Evolutionary conservation across 2,329 filamentous ascomycete species (phyloP).

Genomic region (Pseudodiploospora longispora): DNA sequence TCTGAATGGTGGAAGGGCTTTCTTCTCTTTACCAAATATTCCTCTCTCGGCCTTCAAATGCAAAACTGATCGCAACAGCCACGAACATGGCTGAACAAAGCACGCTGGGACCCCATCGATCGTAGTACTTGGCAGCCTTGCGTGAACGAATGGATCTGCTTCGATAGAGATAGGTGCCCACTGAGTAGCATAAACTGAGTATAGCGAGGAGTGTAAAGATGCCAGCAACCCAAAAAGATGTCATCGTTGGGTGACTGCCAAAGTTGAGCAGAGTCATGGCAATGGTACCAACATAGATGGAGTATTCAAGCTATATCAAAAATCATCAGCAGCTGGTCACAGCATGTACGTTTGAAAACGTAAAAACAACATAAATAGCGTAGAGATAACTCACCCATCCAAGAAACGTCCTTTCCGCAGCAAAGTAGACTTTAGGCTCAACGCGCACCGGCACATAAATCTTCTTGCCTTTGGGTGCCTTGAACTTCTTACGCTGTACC

Average conservation of each 20-base stretch:
- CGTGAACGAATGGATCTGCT: slow-evolving; percentile 77
- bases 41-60: slow-evolving; percentile 59
- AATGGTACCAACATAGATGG: slow-evolving; percentile 85
- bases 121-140: slow-evolving; percentile 83
- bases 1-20: no score
- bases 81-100: slow-evolving; percentile 67
- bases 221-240: slow-evolving; percentile 62
- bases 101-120: slow-evolving; percentile 73
- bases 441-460: slow-evolving; percentile 95
- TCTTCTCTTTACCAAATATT: slow-evolving; percentile 38
- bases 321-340: slow-evolving; percentile 12
- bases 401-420: slow-evolving; percentile 90
- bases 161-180: slow-evolving; percentile 80
- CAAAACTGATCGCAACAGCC: slow-evolving; percentile 75
- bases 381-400: slow-evolving; percentile 61
- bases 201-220: slow-evolving; percentile 78
- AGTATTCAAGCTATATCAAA: slow-evolving; percentile 70
- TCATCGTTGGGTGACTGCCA: slow-evolving; percentile 45
- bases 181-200: slow-evolving; percentile 70
- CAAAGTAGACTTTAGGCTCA: slow-evolving; percentile 96
- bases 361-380: background rate
- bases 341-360: slow-evolving; percentile 1
- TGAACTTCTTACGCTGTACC: slow-evolving; percentile 53
- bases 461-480: slow-evolving; percentile 74
- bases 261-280: slow-evolving; percentile 81